phyloP scores from a whole-genome alignment of 805 yeast genomes.

The Nakazawaea ambrosiae region DNA sequence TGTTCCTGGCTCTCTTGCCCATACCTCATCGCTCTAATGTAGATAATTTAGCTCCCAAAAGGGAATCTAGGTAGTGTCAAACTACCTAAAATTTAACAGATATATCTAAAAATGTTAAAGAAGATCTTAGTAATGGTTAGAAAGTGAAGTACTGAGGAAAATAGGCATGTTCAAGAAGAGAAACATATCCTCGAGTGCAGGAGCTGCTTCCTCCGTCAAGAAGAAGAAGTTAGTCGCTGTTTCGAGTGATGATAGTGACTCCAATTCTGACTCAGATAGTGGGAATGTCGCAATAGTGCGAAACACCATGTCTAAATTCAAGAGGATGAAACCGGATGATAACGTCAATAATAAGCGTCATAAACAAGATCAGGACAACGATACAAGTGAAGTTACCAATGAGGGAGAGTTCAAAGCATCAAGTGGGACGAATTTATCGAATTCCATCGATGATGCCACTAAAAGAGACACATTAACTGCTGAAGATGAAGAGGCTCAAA shows the following conservation, averaged over 20 bases:
- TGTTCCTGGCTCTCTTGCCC: too few relatives aligned
- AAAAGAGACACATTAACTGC: constrained; percentile 18
- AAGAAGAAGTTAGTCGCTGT: not conserved
- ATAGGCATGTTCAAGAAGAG: constrained; percentile 35
- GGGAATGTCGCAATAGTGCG: constrained; percentile 8
- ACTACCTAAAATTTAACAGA: too few relatives aligned
- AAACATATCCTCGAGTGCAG: too few relatives aligned
- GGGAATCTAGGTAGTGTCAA: too few relatives aligned
- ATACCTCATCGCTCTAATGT: too few relatives aligned
- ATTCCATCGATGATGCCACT: constrained; percentile 13
- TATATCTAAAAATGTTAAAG: too few relatives aligned
- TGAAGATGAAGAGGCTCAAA: constrained; percentile 13
- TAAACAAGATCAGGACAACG: not conserved
- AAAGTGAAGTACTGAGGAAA: too few relatives aligned
- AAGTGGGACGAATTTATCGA: too few relatives aligned
- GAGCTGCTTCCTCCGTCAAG: constrained; percentile 7
- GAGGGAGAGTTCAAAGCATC: too few relatives aligned
- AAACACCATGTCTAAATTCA: not conserved
- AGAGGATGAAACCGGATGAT: not conserved
- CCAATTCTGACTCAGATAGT: not conserved
- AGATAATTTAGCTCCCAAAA: too few relatives aligned
- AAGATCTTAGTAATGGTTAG: too few relatives aligned
- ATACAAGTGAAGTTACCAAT: too few relatives aligned
- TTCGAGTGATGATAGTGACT: constrained; percentile 8
- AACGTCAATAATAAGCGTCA: not conserved